Evolutionary conservation across 768 basidiomycete species (phyloP).

Genomic region (Dioszegia hungarica): DNA sequence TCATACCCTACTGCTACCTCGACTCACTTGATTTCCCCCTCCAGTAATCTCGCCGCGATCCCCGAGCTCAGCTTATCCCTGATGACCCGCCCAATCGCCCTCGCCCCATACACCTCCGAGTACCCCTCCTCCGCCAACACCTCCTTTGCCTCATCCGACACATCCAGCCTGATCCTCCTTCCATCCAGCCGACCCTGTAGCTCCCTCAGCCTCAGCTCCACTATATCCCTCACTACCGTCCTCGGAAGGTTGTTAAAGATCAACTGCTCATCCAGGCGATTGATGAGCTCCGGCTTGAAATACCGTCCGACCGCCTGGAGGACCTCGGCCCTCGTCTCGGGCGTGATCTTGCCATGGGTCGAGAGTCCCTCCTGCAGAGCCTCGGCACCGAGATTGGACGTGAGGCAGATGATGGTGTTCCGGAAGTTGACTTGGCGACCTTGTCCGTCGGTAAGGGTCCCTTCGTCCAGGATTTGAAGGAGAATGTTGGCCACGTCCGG

Average conservation of each 20-base stretch:
- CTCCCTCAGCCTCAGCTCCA: slow-evolving; percentile 68
- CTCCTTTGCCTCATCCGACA: slow-evolving; percentile 58
- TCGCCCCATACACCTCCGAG: slow-evolving; percentile 77
- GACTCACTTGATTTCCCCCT: slow-evolving; percentile 67
- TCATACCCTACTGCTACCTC: not conserved
- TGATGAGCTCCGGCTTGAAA: slow-evolving; percentile 86
- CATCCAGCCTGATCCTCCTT: slow-evolving; percentile 66
- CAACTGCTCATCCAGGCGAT: slow-evolving; percentile 63
- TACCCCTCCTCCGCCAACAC: slow-evolving; percentile 76
- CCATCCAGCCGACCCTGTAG: slow-evolving; percentile 63
- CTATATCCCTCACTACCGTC: slow-evolving; percentile 69
- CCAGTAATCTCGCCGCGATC: slow-evolving; percentile 71
- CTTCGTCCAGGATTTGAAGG: slow-evolving; percentile 86
- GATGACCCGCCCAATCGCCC: slow-evolving; percentile 82
- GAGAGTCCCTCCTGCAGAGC: slow-evolving; percentile 63
- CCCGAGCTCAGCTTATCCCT: slow-evolving; percentile 75
- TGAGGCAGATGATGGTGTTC: slow-evolving; percentile 89
- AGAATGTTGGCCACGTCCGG: slow-evolving; percentile 86
- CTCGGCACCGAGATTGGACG: slow-evolving; percentile 71
- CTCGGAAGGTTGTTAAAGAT: slow-evolving; percentile 84
- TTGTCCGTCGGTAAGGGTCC: slow-evolving; percentile 81
- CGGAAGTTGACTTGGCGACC: slow-evolving; percentile 89
- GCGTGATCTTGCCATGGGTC: slow-evolving; percentile 61
- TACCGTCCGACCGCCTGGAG: slow-evolving; percentile 68
- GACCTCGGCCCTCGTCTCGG: slow-evolving; percentile 62